Evolutionary conservation across 345 rosid species (phyloP), one percentile per base, ranked within the genome.

Genomic region (Microcos paniculata): DNA sequence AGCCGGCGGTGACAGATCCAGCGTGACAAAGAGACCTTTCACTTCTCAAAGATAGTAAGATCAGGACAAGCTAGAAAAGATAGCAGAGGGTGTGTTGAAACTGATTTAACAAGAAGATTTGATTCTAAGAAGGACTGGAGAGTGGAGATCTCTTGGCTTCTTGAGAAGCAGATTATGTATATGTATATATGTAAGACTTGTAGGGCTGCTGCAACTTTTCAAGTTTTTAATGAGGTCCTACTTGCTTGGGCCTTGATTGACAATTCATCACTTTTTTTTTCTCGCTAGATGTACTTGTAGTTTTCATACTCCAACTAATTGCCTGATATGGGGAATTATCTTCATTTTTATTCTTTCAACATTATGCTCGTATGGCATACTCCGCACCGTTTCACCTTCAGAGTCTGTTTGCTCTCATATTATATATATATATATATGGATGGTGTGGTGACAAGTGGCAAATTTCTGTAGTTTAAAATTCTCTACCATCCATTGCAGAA

Each of bases 281-380:
- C 59, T 53, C 33, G 8, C 48, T 38, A 3, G 4, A 66, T 45
- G 72, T 9, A 8, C 59, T 49, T 33, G 26, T 52, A 18, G 9
- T n/a, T 55, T 53, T 59, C 28, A 26, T 61, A 30, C 43, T 46
- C 55, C 66, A 61, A 61, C 59, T 30, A 61, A 73, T 46, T 73
- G 21, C 59, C 18, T 53, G 45, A n/a, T 59, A 13, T 45, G 57
- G 57, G 57, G 56, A 73, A 56, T 68, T 40, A 30, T 30, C 43
- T 30, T n/a, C 57, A 46, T 45, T 61, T 19, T 24, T 61, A 28
- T 24, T 28, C 19, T 28, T 14, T 28, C 35, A 58, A 26, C 38
- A 58, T 15, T 61, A 2, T 61, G n/a, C 40, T 14, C n/a, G 5
- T 30, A 2, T 6, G 6, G 2, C 30, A 4, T 2, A 59, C 10